Evolutionary conservation across 2,329 filamentous ascomycete genomes (phyloP), one percentile per base, ranked within the genome.

Genomic region (Sarocladium oryzae): DNA sequence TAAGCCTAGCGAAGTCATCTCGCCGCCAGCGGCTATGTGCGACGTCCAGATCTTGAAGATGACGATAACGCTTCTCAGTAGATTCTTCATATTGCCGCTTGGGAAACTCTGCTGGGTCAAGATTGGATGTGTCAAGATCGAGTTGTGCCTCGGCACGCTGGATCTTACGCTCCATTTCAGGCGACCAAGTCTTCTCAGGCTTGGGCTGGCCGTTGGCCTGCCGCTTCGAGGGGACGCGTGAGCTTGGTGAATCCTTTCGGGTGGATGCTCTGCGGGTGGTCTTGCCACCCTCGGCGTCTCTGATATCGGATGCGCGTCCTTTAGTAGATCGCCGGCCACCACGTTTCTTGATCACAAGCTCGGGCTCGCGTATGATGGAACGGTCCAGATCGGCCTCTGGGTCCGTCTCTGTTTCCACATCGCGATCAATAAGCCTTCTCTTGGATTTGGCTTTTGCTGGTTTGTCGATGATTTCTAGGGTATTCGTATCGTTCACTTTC

Each of bases 11-110:
- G 71, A 74, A 85, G 67, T 88, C 84, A 46, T 63, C 65, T 41
- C 78, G 72, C 53, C 84, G 74, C 59, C 79, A 73, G 67, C 86
- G 85, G 57, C 81, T 82, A 60, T 85, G 85, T 28, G 72, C 67
- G 18, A 69, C 63, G 60, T 96, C 90, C 0, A 71, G 68, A 4
- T 77, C 71, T 38, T 84, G 78, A 53, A 89, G 74, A 30, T 89
- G 79, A 18, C 84, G 71, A 28, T 81, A 79, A 48, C 90, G 86
- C 68, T 90, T 93, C 55, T 78, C 76, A 32, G 73, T 59, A 57
- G 72, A 72, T 69, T 86, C 64, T 70, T 79, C 65, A 66, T 77
- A 84, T 6, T 70, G 65, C 5, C 67, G 58, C 40, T 72, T 67
- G 36, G 71, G 68, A 32, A 72, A 72, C 36, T 76, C 73, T 9